Evolutionary conservation across 208 protist genomes (phyloP).

Genomic region (Endotrypanum monterogeii): DNA sequence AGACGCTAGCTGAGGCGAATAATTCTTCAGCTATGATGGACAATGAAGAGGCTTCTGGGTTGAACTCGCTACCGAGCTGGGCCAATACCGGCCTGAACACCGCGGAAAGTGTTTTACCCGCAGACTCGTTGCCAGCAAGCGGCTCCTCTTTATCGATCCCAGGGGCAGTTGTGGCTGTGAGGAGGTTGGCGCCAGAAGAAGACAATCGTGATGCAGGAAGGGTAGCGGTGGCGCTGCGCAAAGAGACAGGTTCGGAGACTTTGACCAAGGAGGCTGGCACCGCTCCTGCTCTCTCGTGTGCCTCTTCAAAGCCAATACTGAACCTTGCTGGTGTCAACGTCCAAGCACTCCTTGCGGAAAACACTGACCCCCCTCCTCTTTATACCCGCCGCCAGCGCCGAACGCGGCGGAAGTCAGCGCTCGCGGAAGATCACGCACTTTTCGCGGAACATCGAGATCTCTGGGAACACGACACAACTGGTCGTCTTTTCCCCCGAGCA

Average conservation of each 20-base stretch:
- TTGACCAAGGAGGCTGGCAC: background rate
- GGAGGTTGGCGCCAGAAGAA: background rate
- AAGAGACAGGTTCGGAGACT: background rate
- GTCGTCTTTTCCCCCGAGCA: constrained; percentile 45
- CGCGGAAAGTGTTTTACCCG: background rate
- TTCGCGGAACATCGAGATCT: constrained; percentile 68
- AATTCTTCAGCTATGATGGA: background rate
- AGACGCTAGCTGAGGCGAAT: background rate
- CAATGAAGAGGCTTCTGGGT: background rate
- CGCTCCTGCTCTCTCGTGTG: background rate
- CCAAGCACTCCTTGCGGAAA: constrained; percentile 44
- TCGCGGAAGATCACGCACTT: constrained; percentile 53
- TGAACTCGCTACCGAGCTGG: background rate
- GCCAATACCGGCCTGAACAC: background rate
- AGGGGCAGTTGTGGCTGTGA: background rate
- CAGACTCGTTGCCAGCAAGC: background rate
- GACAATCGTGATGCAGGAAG: background rate
- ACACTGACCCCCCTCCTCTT: constrained; percentile 51
- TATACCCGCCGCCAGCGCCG: constrained; percentile 56
- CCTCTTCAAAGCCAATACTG: constrained; percentile 24
- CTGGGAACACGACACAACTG: constrained; percentile 35
- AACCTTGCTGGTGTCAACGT: constrained; percentile 49
- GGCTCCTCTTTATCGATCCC: background rate
- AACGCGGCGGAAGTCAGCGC: constrained; percentile 36
- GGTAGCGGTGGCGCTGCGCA: background rate